A percentile compares a stretch with the other conserved stretches of the same genome.
phyloP scores from a whole-genome alignment of 2,329 filamentous ascomycete species.

The Rosellinia necatrix region DNA sequence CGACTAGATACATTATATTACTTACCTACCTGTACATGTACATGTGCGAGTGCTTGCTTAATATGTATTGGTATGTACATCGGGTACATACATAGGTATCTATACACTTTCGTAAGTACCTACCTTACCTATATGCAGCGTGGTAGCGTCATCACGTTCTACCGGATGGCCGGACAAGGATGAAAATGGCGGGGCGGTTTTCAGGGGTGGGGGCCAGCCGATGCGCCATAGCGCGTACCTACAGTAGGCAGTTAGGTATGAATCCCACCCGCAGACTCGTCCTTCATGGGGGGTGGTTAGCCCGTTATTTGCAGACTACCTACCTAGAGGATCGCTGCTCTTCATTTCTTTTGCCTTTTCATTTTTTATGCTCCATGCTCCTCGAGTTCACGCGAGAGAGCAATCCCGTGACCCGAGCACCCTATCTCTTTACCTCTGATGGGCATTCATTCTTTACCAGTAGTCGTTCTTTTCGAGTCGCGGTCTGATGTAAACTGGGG shows the following conservation, averaged over 20 bases:
- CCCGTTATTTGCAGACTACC: constrained; percentile 25
- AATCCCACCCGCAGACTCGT: too few relatives aligned
- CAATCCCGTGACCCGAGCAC: not conserved
- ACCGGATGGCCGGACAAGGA: not conserved
- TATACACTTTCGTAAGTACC: too few relatives aligned
- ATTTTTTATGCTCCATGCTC: not conserved
- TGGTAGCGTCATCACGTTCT: too few relatives aligned
- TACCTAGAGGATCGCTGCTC: constrained; percentile 29
- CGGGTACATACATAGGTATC: too few relatives aligned
- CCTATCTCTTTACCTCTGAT: constrained; percentile 16
- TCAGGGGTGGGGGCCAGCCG: constrained; percentile 9
- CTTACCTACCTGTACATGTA: too few relatives aligned
- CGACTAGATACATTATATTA: too few relatives aligned
- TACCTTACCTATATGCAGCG: too few relatives aligned
- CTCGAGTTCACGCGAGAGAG: constrained; percentile 7
- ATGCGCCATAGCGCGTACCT: constrained; percentile 6
- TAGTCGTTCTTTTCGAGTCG: not conserved
- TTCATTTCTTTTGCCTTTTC: constrained; percentile 30
- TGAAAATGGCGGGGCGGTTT: constrained; percentile 1
- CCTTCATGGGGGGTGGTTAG: too few relatives aligned
- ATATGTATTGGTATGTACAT: too few relatives aligned
- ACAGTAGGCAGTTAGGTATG: too few relatives aligned
- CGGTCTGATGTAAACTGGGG: not conserved
- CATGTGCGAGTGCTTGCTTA: too few relatives aligned
- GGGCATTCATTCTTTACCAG: constrained; percentile 27